A percentile compares a stretch with the other conserved stretches of the same genome.
Evolutionary conservation across 2,329 filamentous ascomycete genomes (phyloP).

Genomic region (Diaporthe helianthi): DNA sequence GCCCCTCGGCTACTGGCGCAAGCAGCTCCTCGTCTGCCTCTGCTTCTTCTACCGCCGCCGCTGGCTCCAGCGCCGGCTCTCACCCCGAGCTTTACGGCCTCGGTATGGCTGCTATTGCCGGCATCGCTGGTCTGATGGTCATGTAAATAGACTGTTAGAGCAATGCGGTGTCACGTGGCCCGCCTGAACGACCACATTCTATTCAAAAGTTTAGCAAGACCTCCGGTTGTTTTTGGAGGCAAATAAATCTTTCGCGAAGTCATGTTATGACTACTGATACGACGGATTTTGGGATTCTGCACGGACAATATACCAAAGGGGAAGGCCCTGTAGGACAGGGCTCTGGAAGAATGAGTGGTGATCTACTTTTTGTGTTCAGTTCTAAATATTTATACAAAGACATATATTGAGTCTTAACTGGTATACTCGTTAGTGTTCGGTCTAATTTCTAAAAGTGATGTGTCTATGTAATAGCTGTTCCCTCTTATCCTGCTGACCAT

Average conservation of each 20-base stretch:
- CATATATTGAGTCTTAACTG: neutral
- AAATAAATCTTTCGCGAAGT: neutral
- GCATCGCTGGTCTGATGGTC: conserved; percentile 27
- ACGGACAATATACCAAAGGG: conserved; percentile 13
- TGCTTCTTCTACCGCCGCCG: conserved; percentile 18
- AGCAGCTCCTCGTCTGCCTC: conserved; percentile 12
- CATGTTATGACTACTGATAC: neutral
- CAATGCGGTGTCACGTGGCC: neutral
- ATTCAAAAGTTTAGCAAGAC: conserved; percentile 11
- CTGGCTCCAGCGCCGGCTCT: conserved; percentile 24
- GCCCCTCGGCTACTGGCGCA: conserved; percentile 7
- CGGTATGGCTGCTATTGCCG: conserved; percentile 30
- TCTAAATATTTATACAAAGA: too few relatives aligned
- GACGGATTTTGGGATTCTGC: neutral
- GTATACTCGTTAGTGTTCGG: neutral
- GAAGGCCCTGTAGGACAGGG: neutral
- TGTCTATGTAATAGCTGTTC: neutral
- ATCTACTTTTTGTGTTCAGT: neutral
- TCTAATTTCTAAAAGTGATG: neutral
- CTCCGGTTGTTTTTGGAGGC: conserved; percentile 3
- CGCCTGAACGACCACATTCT: neutral
- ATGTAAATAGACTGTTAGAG: neutral
- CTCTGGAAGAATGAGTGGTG: neutral
- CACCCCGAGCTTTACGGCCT: conserved; percentile 30
- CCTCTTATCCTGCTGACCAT: neutral